Evolutionary conservation across 2,329 filamentous ascomycete genomes (phyloP), one percentile per base, ranked within the genome.

Genomic region (Fusarium ramigenum): DNA sequence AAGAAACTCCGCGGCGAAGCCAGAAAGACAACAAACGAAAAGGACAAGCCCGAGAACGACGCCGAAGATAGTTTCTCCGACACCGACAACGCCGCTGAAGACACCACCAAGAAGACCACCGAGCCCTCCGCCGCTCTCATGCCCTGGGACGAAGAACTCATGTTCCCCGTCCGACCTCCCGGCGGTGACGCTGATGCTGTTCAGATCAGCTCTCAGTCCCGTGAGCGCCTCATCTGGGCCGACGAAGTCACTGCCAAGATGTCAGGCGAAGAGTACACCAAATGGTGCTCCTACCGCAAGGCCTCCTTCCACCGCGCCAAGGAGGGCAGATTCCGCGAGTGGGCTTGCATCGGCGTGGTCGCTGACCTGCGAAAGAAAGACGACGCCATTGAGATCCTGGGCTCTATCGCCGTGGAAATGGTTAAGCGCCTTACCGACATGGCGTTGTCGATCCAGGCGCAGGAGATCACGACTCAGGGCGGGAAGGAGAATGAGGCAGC

Each of bases 241-340:
- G 96, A 99, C 80, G 95, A 98, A 83, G 93, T 96, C 69, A 98
- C 96, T 37, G 97, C 96, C 82, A 91, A 92, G 78, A 99, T 99
- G 96, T 97, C 95, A 5, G 90, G 90, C 52, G 95, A 98, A 80
- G 96, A 99, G 82, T 99, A 99, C 81, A 94, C 98, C 15, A 97
- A 97, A 69, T 99, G 95, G 93, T 97, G 94, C 34, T 96, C 98
- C 83, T 98, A 96, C 80, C 93, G 96, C 2, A 96, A 98, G 82
- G 96, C 96, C 0, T 97, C 93, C 2, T 99, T 99, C 83, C 98
- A 96, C 0, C 98, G 97, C 85, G 93, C 96, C 79, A 99, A 99
- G 85, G 93, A 93, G 80, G 98, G 98, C 84, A 90, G 96, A 3
- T 99, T 98, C 83, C 90, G 95, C 64, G 96, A 98, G 81, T 99